Evolutionary conservation across 169 alveolate genomes (phyloP), one percentile per base, ranked within the genome.

Genomic region (Plasmodium gallinaceum): DNA sequence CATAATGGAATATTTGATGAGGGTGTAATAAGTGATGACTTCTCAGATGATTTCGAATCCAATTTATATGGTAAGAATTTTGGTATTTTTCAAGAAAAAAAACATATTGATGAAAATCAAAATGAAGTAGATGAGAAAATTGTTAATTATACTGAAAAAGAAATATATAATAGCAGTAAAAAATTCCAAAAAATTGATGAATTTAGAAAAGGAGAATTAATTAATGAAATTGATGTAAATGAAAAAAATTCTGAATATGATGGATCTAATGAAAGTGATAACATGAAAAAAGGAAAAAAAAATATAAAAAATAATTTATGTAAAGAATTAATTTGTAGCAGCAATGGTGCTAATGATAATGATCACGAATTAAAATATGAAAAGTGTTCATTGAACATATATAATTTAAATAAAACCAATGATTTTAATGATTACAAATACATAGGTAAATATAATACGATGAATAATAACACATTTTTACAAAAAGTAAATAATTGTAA

Each of bases 1-100:
- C 22, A 66, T n/a, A 18, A 83, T 65, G 88, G 64, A 24, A 62
- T 26, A 14, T 64, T 45, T 54, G 88, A 76, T 54, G 91, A 83
- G 37, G 74, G 85, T 18, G 14, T 78, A 64, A 57, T 78, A 57
- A 46, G 46, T 22, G 89, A 78, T 51, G 46, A 46, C 43, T 52
- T 76, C 6, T 22, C 71, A 22, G 70, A 74, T 12, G 61, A 58
- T 37, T 60, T 74, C 4, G 8, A 18, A 48, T 58, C 88, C 46
- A 42, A 57, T 51, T 16, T 58, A 14, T 46, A 26, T 71, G 83
- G 48, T 71, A 66, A 52, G 10, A 71, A 71, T 22, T 45, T 42
- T 20, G 16, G 12, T 14, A 22, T 51, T 18, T 66, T 46, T 24
- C 26, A 20, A 12, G 86, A 32, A 10, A 73, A n/a, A 18, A 22